A percentile compares a stretch with the other conserved stretches of the same genome.
Evolutionary conservation across 768 basidiomycete species (phyloP).

Genomic region (Rossbeevera mucosa): DNA sequence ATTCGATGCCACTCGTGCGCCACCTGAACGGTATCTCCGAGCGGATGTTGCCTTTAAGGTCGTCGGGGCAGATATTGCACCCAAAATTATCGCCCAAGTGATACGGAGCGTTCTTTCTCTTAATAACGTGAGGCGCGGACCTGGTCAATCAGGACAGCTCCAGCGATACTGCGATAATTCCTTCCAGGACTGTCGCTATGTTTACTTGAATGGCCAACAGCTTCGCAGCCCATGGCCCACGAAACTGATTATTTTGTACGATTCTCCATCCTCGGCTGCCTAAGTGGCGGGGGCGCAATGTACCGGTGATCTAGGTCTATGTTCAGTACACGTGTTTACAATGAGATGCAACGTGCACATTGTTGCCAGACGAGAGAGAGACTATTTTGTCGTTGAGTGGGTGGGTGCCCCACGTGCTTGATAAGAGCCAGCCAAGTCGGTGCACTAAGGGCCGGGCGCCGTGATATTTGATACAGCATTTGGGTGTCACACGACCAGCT

Average conservation of each 20-base stretch:
- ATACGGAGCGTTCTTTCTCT: constrained; percentile 61
- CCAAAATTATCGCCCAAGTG: constrained; percentile 57
- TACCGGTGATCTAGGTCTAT: background rate
- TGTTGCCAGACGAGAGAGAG: background rate
- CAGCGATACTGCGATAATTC: constrained; percentile 50
- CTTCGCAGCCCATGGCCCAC: constrained; percentile 62
- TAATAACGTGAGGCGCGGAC: constrained; percentile 58
- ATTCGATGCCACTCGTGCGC: no score
- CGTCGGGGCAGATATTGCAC: constrained; percentile 49
- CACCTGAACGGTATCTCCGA: constrained; percentile 43
- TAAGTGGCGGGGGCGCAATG: constrained; percentile 7
- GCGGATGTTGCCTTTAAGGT: constrained; percentile 47
- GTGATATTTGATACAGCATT: constrained; percentile 5
- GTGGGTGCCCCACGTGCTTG: background rate
- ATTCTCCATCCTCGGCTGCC: constrained; percentile 13
- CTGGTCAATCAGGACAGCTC: constrained; percentile 62
- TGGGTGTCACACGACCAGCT: background rate
- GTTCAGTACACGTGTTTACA: background rate
- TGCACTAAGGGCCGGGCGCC: background rate
- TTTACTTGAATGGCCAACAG: constrained; percentile 52
- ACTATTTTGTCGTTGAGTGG: background rate
- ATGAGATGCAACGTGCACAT: background rate
- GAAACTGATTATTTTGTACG: constrained; percentile 52
- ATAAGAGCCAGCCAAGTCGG: background rate
- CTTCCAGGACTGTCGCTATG: constrained; percentile 45